Evolutionary conservation across 2,329 filamentous ascomycete genomes (phyloP), one percentile per base, ranked within the genome.

Genomic region (Scedosporium apiospermum): DNA sequence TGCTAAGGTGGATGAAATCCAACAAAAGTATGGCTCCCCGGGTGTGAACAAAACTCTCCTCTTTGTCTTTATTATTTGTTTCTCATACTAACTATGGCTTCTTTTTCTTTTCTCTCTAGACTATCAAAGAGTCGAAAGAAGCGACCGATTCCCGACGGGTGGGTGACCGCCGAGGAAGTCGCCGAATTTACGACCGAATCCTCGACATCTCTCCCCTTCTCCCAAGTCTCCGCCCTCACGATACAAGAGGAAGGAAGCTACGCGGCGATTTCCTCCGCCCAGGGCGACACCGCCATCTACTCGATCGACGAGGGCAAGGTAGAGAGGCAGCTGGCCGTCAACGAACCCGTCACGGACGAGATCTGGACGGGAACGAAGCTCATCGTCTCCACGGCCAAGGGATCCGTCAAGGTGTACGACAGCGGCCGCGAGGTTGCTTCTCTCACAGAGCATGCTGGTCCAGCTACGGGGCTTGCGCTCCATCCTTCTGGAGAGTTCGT

Each of bases 101-200:
- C 64, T 67, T 23, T 55, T 16, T 60, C 16, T 62, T 42, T 61
- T 64, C 44, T 64, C 44, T 14, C n/a, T 42, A 96, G 91, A 69
- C 82, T 98, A 64, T 95, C 90, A 64, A 91, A 91, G 73, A 89
- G 89, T 58, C 90, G 95, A 71, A 90, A 93, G 77, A 97, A 96
- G 82, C 89, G 95, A 65, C 84, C 91, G 6, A 79, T 96, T 42
- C 93, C 95, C 34, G 85, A 90, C 65, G 90, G 84, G 62, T 98
- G 95, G 93, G 89, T 87, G 3, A 91, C 88, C 5, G 75, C 83
- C 55, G 90, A 96, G 61, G 82, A 85, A 5, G 80, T 99, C 9
- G 74, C 80, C 3, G 71, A 77, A 0, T 80, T 84, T 64, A 72
- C 76, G 53, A 74, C 77, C 63, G 69, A 73, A 12, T 71, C 75